These are phyloP conservation scores for Syzygium grande DNA, from an alignment of 345 rosid genomes.

Conservation along the genomic window DNA sequence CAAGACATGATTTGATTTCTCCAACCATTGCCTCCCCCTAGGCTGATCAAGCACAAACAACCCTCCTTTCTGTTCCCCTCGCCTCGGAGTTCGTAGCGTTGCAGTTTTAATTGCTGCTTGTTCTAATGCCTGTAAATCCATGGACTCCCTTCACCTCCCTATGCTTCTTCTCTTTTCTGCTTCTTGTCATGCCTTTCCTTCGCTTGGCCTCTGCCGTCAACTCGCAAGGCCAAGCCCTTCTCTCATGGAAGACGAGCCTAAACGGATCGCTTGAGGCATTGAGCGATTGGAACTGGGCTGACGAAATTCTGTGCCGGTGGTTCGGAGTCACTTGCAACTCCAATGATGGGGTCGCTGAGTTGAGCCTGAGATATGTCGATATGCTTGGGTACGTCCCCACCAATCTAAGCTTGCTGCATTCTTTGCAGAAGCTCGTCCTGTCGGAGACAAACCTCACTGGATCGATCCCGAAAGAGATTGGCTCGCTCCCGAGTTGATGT, in stretches of 20 bases:
- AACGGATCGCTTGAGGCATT: slow-evolving; percentile 25
- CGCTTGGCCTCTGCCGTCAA: slow-evolving; percentile 18
- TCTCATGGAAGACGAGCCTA: slow-evolving; percentile 44
- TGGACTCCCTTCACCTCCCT: slow-evolving; percentile 22
- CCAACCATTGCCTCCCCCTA: slow-evolving; percentile 23
- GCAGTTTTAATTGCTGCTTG: slow-evolving; percentile 16
- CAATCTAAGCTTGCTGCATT: slow-evolving; percentile 29
- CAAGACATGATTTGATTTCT: slow-evolving; percentile 47
- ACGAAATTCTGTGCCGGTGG: slow-evolving; percentile 49
- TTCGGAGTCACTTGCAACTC: slow-evolving; percentile 35
- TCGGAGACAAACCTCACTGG: slow-evolving; percentile 68
- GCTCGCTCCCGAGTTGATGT: slow-evolving; percentile 19
- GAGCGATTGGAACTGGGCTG: slow-evolving; percentile 21
- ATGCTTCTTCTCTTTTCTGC: slow-evolving; percentile 10
- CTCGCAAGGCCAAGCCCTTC: slow-evolving; percentile 51
- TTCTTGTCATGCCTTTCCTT: background rate
- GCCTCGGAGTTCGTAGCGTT: slow-evolving; percentile 25
- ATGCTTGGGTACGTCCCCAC: slow-evolving; percentile 38
- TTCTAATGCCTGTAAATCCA: slow-evolving; percentile 55
- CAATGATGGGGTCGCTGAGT: slow-evolving; percentile 20
- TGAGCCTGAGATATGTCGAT: slow-evolving; percentile 40
- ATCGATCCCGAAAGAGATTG: slow-evolving; percentile 43
- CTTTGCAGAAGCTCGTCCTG: slow-evolving; percentile 38
- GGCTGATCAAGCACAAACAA: slow-evolving; percentile 28
- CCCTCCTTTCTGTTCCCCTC: slow-evolving; percentile 14